Evolutionary conservation across 495 filamentous ascomycete species (phyloP).

Genomic region (Xylaria longipes): DNA sequence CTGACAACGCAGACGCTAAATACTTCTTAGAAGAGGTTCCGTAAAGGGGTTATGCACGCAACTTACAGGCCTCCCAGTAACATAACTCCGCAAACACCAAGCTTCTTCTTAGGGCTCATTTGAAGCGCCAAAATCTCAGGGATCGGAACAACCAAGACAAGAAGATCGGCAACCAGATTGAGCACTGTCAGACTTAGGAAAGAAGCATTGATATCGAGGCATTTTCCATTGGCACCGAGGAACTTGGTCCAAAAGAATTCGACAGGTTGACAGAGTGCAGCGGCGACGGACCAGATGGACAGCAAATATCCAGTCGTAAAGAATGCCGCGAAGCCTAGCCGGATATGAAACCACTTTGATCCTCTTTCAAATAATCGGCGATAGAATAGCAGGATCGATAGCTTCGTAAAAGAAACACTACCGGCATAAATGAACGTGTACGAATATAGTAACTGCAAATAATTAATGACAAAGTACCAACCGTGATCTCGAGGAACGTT

Average conservation of each 20-base stretch:
- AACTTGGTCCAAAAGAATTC: constrained; percentile 45
- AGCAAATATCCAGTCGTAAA: constrained; percentile 32
- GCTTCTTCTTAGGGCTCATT: constrained; percentile 45
- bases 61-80: constrained; percentile 49
- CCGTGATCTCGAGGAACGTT: neutral
- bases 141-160: constrained; percentile 51
- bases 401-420: constrained; percentile 41
- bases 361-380: constrained; percentile 40
- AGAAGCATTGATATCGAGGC: constrained; percentile 40
- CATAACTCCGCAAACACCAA: constrained; percentile 50
- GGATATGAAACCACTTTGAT: constrained; percentile 32
- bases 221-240: constrained; percentile 30
- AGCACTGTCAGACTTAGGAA: constrained; percentile 42
- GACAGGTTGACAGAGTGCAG: constrained; percentile 40
- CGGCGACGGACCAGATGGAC: constrained; percentile 35
- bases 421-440: constrained; percentile 46
- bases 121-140: constrained; percentile 46
- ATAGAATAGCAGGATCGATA: constrained; percentile 49
- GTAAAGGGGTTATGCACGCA: neutral
- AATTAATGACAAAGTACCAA: neutral
- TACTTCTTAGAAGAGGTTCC: constrained; percentile 5
- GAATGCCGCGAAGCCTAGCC: constrained; percentile 27
- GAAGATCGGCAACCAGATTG: constrained; percentile 52
- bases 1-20: constrained; percentile 47
- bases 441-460: constrained; percentile 38